Percentiles rank a stretch among this genome's conserved stretches.
Evolutionary conservation across 148 eudicot genomes (phyloP).

Genomic region (Fallopia convolvulus): DNA sequence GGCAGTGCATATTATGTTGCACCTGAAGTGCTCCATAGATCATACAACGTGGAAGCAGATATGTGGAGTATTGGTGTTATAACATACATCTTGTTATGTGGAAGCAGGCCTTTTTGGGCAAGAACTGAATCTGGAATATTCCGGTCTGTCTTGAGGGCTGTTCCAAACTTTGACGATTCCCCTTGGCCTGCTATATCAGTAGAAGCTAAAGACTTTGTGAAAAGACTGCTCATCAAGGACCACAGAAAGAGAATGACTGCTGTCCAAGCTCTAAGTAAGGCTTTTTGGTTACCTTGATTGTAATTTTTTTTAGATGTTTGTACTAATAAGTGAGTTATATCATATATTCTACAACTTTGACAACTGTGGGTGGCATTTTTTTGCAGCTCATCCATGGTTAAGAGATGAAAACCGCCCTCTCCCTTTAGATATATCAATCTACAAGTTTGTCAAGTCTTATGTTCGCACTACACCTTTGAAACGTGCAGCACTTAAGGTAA

Average conservation of each 20-base stretch:
- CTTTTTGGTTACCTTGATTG: background rate
- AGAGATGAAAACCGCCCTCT: conserved; percentile 44
- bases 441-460: conserved; percentile 69
- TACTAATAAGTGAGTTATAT: background rate
- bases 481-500: conserved; percentile 80
- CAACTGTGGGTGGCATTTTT: background rate
- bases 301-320: background rate
- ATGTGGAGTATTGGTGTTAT: conserved; percentile 98
- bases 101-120: conserved; percentile 97
- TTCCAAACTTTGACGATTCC: conserved; percentile 74
- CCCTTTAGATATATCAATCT: conserved; percentile 71
- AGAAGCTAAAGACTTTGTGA: conserved; percentile 90
- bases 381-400: conserved; percentile 98
- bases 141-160: conserved; percentile 83
- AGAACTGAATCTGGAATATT: conserved; percentile 97
- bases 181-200: conserved; percentile 87
- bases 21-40: conserved; percentile 96
- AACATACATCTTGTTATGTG: conserved; percentile 88
- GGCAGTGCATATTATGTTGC: conserved; percentile 99
- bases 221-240: conserved; percentile 83
- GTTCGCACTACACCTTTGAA: conserved; percentile 65
- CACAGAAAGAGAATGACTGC: conserved; percentile 97
- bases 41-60: conserved; percentile 87
- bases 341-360: background rate
- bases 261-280: conserved; percentile 85